phyloP scores from a whole-genome alignment of 192 early-diverging fungal genomes.

The Coemansia reversa region DNA sequence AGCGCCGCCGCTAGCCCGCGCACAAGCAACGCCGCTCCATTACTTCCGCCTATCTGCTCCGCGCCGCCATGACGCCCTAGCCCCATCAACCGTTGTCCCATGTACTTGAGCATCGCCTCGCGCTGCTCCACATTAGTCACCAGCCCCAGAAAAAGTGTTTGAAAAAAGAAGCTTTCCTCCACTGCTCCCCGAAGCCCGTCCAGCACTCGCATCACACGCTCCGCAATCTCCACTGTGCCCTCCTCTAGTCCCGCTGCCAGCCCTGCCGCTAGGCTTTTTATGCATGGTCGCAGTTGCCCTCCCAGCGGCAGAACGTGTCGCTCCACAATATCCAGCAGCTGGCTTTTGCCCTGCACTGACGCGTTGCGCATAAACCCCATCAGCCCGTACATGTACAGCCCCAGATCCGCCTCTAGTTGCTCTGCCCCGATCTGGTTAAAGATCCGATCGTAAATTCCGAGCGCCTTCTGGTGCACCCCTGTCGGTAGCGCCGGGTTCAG shows the following conservation, averaged over 20 bases:
- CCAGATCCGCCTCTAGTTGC: constrained; percentile 77
- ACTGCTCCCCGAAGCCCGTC: constrained; percentile 65
- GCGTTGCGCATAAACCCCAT: constrained; percentile 90
- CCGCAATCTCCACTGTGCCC: constrained; percentile 81
- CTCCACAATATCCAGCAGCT: constrained; percentile 75
- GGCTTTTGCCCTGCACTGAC: constrained; percentile 79
- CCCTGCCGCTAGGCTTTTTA: constrained; percentile 78
- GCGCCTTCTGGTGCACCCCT: constrained; percentile 91
- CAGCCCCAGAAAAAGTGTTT: constrained; percentile 79
- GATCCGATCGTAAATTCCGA: constrained; percentile 83
- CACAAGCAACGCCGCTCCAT: constrained; percentile 67
- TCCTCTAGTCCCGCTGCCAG: constrained; percentile 86
- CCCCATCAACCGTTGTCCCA: constrained; percentile 63
- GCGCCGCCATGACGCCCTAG: constrained; percentile 67
- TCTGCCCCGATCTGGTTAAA: constrained; percentile 67
- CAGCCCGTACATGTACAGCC: constrained; percentile 84
- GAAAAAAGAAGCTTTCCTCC: constrained; percentile 76
- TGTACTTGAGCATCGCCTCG: constrained; percentile 73
- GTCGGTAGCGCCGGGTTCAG: constrained; percentile 92
- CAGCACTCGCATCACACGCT: constrained; percentile 64
- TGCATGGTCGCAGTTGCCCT: constrained; percentile 63
- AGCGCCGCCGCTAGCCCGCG: constrained; percentile 73
- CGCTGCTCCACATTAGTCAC: constrained; percentile 69
- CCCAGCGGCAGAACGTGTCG: constrained; percentile 75
- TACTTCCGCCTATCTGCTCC: constrained; percentile 69